These are phyloP conservation scores for Calonectria pteridis DNA, from an alignment of 2,329 filamentous ascomycete genomes.

Conservation along the genomic window DNA sequence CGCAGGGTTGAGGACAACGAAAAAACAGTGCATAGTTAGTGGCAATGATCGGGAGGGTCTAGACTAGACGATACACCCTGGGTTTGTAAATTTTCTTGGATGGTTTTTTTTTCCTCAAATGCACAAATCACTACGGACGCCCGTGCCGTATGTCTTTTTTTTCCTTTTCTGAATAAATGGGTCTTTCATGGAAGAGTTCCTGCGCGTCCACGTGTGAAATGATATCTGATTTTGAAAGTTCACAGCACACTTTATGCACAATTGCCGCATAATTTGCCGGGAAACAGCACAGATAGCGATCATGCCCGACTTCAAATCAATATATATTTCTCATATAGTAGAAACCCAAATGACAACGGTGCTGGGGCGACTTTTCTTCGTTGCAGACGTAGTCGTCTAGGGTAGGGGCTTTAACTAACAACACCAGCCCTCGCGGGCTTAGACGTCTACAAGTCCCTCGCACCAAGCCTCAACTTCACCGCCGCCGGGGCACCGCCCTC, in stretches of 20 bases:
- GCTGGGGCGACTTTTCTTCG: not conserved
- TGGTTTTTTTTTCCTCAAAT: slow-evolving; percentile 23
- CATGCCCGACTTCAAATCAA: too few relatives aligned
- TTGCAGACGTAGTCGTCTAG: not conserved
- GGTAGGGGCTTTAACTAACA: not conserved
- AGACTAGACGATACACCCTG: slow-evolving; percentile 12
- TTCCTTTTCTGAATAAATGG: slow-evolving; percentile 5
- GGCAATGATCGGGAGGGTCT: slow-evolving; percentile 20
- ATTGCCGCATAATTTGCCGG: not conserved
- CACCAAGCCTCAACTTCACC: slow-evolving; percentile 17
- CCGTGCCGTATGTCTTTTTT: not conserved
- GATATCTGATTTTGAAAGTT: not conserved
- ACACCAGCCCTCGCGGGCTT: slow-evolving; percentile 12
- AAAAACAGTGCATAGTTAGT: slow-evolving; percentile 24
- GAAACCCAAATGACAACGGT: not conserved
- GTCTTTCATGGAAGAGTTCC: slow-evolving; percentile 3
- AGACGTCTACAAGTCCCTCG: slow-evolving; percentile 6
- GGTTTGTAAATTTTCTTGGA: slow-evolving; percentile 31
- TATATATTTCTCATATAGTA: not conserved
- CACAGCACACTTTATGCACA: not conserved
- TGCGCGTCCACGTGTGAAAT: not conserved
- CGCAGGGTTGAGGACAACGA: slow-evolving; percentile 5
- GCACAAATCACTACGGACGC: slow-evolving; percentile 12
- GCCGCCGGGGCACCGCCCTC: not conserved
- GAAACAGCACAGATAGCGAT: not conserved